phyloP scores from a whole-genome alignment of 257 asterid species.

The Schizonepeta tenuifolia region DNA sequence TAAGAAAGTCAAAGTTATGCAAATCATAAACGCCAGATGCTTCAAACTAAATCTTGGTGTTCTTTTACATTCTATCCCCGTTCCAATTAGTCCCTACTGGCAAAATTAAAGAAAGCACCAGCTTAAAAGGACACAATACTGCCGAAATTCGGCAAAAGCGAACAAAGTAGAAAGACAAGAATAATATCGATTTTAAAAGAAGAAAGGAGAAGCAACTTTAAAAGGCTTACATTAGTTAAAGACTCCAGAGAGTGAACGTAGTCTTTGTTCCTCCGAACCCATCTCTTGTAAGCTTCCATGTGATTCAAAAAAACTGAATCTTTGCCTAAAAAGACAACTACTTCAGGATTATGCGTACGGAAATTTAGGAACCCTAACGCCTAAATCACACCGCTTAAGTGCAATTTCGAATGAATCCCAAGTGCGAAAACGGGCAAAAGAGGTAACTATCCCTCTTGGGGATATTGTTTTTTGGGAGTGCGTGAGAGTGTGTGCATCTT shows the following conservation, averaged over 20 bases:
- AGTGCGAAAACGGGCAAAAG: slow-evolving; percentile 19
- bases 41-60: background rate
- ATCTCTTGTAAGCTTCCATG: slow-evolving; percentile 95
- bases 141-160: background rate
- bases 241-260: slow-evolving; percentile 86
- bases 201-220: background rate
- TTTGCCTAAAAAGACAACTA: slow-evolving; percentile 23
- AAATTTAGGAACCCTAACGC: slow-evolving; percentile 41
- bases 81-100: background rate
- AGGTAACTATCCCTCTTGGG: slow-evolving; percentile 30
- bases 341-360: slow-evolving; percentile 24
- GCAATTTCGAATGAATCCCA: slow-evolving; percentile 31
- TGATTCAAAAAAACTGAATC: slow-evolving; percentile 33
- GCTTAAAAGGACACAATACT: background rate
- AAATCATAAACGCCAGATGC: slow-evolving; percentile 21
- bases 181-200: background rate
- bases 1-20: background rate
- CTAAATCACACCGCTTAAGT: slow-evolving; percentile 27
- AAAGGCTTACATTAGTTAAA: slow-evolving; percentile 77
- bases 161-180: background rate
- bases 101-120: slow-evolving; percentile 3
- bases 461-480: slow-evolving; percentile 33
- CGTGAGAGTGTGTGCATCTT: slow-evolving; percentile 1
- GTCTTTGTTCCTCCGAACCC: slow-evolving; percentile 82
- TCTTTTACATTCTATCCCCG: background rate